phyloP scores from a whole-genome alignment of 306 rosid genomes.

The Betula pendula region DNA sequence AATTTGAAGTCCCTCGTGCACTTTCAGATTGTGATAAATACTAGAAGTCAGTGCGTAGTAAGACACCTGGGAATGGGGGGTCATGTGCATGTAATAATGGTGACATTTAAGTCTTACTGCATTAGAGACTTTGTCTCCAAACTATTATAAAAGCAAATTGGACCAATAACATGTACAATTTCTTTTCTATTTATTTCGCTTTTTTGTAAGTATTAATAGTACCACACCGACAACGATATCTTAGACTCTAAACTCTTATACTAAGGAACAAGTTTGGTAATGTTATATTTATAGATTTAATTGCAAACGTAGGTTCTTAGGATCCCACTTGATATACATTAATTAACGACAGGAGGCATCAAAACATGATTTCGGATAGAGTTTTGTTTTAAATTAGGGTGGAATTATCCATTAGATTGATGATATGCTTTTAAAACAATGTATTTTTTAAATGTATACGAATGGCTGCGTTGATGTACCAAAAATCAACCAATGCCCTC shows the following conservation, averaged over 20 bases:
- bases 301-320: not conserved
- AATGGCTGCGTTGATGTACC: too few species aligned
- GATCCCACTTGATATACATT: not conserved
- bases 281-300: not conserved
- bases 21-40: too few species aligned
- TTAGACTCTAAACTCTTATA: not conserved
- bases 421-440: too few species aligned
- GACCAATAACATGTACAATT: not conserved
- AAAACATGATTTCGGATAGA: too few species aligned
- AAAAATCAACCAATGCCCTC: too few species aligned
- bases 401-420: too few species aligned
- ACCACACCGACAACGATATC: not conserved
- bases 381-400: too few species aligned
- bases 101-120: conserved; percentile 24
- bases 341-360: not conserved
- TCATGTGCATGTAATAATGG: conserved; percentile 25
- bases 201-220: not conserved
- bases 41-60: not conserved
- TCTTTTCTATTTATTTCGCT: not conserved
- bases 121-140: not conserved
- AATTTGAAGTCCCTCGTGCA: too few species aligned
- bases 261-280: not conserved
- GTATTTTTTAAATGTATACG: too few species aligned
- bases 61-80: not conserved
- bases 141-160: conserved; percentile 4